Percentiles rank a stretch among this genome's conserved stretches.
Conservation (phyloP, 1,284 basidiomycete species). For the Meira miltonrushii region DNA sequence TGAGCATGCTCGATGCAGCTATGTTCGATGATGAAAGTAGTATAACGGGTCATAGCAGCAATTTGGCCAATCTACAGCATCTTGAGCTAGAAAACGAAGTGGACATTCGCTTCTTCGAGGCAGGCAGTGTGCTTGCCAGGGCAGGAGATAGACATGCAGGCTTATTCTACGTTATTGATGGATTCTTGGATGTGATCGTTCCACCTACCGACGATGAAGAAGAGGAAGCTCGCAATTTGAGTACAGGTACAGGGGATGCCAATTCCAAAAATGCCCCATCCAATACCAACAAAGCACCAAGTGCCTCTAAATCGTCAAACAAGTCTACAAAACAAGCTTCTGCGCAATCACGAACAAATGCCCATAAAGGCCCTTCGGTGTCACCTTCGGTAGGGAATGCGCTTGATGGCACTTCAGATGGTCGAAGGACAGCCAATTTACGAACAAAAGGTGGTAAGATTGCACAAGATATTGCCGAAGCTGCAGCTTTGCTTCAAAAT, state of each 20-base stretch:
- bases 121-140: conserved; percentile 77
- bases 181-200: conserved; percentile 84
- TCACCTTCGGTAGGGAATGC: conserved; percentile 31
- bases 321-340: neutral
- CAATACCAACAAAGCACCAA: neutral
- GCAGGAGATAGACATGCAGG: conserved; percentile 87
- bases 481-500: neutral
- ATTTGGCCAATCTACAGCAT: conserved; percentile 5
- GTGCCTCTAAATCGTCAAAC: neutral
- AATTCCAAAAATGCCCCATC: neutral
- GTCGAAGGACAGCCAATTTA: neutral
- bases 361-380: neutral
- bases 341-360: neutral
- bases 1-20: conserved; percentile 62
- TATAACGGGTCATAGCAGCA: conserved; percentile 20
- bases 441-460: neutral
- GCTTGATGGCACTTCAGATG: conserved; percentile 23
- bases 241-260: neutral
- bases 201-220: conserved; percentile 57
- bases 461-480: too few species aligned
- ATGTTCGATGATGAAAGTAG: conserved; percentile 35
- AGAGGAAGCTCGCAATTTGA: neutral
- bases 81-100: conserved; percentile 83
- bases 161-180: conserved; percentile 95
- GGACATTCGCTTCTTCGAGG: conserved; percentile 86